A percentile compares a stretch with the other conserved stretches of the same genome.
Conservation (phyloP, 306 rosid species). For the Glycyrrhiza uralensis region DNA sequence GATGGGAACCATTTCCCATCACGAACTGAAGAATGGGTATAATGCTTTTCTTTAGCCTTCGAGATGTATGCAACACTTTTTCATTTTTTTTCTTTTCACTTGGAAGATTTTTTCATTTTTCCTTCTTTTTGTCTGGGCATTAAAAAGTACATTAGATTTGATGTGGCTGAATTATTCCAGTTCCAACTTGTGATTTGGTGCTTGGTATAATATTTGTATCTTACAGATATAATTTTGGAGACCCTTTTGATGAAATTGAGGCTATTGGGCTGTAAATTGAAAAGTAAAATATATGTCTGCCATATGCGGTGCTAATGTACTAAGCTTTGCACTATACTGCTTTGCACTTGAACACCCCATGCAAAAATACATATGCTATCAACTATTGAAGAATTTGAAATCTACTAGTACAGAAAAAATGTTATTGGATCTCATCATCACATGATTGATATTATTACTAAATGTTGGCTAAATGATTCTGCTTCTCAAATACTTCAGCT, state of each 20-base stretch:
- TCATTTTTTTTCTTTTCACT: not conserved
- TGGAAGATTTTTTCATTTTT: conserved; percentile 5
- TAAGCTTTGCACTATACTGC: not conserved
- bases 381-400: conserved; percentile 15
- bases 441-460: conserved; percentile 4
- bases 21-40: conserved; percentile 33
- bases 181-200: not conserved
- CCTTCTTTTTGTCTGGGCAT: not conserved
- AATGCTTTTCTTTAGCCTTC: conserved; percentile 42
- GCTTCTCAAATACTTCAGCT: conserved; percentile 2
- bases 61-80: conserved; percentile 24
- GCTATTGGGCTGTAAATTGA: not conserved
- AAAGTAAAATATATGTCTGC: not conserved
- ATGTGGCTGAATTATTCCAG: not conserved
- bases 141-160: not conserved
- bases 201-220: not conserved
- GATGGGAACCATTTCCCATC: conserved; percentile 22
- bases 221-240: not conserved
- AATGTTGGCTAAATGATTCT: not conserved
- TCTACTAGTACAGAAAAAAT: not conserved
- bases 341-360: not conserved
- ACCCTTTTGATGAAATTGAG: not conserved
- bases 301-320: not conserved
- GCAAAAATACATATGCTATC: not conserved
- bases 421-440: conserved; percentile 9